These are phyloP conservation scores for Pseudocercospora pini-densiflorae DNA, from an alignment of 2,329 filamentous ascomycete species.

Conservation along the genomic window DNA sequence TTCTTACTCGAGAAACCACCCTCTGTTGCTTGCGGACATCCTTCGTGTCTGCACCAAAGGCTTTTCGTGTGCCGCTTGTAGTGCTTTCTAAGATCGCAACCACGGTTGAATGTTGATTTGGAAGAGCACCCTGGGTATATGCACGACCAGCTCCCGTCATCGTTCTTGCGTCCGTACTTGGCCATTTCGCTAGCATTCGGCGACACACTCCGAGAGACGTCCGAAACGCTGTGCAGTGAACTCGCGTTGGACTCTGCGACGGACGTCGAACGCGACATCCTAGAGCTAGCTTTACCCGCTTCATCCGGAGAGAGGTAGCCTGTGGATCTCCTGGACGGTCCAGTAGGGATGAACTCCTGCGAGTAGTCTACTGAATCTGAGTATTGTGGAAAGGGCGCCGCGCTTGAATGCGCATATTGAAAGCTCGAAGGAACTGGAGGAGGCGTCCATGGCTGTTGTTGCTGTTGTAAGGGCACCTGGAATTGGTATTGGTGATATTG, in stretches of 20 bases:
- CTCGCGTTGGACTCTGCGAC: slow-evolving; percentile 36
- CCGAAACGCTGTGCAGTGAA: slow-evolving; percentile 33
- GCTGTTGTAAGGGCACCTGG: slow-evolving; percentile 10
- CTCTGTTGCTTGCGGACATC: slow-evolving; percentile 60
- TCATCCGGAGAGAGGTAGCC: slow-evolving; percentile 30
- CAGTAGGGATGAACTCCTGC: slow-evolving; percentile 11
- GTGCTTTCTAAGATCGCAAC: slow-evolving; percentile 66
- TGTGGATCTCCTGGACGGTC: slow-evolving; percentile 16
- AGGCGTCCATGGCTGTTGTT: slow-evolving; percentile 20
- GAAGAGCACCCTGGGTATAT: slow-evolving; percentile 64
- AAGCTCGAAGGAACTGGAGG: slow-evolving; percentile 19
- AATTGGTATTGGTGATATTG: slow-evolving; percentile 20
- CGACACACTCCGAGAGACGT: slow-evolving; percentile 37
- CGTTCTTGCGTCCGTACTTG: slow-evolving; percentile 48
- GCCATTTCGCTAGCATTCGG: slow-evolving; percentile 41
- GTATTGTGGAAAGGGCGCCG: slow-evolving; percentile 24
- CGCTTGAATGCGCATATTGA: slow-evolving; percentile 3
- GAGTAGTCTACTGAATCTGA: slow-evolving; percentile 17
- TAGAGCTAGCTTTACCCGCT: slow-evolving; percentile 11
- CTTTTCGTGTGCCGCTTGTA: slow-evolving; percentile 66
- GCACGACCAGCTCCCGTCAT: slow-evolving; percentile 61
- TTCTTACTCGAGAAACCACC: slow-evolving; percentile 68
- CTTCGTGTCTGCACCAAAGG: slow-evolving; percentile 63
- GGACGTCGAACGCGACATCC: slow-evolving; percentile 33
- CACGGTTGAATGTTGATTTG: slow-evolving; percentile 60